These are phyloP conservation scores for Casuarina cunninghamiana DNA, from an alignment of 306 rosid genomes.

Conservation along the genomic window DNA sequence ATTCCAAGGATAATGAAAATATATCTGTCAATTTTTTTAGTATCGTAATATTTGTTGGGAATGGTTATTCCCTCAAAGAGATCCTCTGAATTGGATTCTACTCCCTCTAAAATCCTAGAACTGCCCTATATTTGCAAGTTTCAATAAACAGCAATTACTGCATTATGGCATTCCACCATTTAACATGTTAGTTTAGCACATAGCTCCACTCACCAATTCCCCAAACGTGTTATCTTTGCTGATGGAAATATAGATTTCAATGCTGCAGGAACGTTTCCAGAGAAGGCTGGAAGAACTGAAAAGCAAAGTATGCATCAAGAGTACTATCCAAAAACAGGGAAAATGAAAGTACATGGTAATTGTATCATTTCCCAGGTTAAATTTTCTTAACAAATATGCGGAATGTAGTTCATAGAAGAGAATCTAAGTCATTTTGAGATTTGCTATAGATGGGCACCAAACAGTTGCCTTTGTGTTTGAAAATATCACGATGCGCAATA, in stretches of 20 bases:
- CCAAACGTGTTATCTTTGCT: constrained; percentile 87
- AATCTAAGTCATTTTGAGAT: not conserved
- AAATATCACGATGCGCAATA: too few relatives aligned
- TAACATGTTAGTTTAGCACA: constrained; percentile 15
- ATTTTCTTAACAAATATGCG: not conserved
- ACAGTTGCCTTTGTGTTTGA: too few relatives aligned
- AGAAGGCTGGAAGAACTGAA: constrained; percentile 92
- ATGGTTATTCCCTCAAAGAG: not conserved
- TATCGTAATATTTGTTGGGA: not conserved
- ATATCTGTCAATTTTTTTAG: not conserved
- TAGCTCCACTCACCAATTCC: constrained; percentile 65
- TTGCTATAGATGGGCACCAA: not conserved
- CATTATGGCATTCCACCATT: not conserved
- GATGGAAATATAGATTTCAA: constrained; percentile 67
- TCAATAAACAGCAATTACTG: not conserved
- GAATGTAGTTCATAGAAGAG: not conserved
- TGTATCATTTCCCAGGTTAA: not conserved
- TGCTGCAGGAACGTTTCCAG: constrained; percentile 91
- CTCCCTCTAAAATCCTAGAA: not conserved
- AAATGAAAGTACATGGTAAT: constrained; percentile 2
- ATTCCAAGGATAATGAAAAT: not conserved
- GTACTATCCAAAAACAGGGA: constrained; percentile 9
- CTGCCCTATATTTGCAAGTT: not conserved
- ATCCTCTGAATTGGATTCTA: not conserved
- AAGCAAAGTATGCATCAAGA: constrained; percentile 25